Conservation (phyloP, 148 eudicot genomes). For the Rheum nobile region DNA sequence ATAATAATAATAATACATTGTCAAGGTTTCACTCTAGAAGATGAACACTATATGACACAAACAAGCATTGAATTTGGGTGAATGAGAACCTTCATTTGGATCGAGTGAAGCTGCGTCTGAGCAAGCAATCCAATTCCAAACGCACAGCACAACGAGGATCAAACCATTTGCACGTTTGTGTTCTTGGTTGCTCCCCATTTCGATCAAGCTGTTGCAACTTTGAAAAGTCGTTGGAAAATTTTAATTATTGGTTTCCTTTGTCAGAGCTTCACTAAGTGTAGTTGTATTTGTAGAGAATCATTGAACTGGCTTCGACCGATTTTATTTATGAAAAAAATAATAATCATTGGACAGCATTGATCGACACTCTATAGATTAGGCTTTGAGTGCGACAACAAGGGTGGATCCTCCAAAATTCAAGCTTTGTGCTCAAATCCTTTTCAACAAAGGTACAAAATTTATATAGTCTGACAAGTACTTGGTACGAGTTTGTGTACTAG, state of each 20-base stretch:
- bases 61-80: background rate
- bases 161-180: background rate
- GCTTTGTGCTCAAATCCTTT: too few relatives aligned
- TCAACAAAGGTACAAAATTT: too few relatives aligned
- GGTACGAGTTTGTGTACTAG: too few relatives aligned
- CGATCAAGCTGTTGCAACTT: background rate
- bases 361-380: too few relatives aligned
- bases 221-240: background rate
- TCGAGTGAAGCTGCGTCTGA: background rate
- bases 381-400: too few relatives aligned
- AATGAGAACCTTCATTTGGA: background rate
- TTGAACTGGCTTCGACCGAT: too few relatives aligned
- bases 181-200: background rate
- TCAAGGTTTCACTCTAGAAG: background rate
- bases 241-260: background rate
- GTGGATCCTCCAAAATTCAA: too few relatives aligned
- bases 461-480: too few relatives aligned
- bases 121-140: background rate
- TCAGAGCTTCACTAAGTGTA: background rate
- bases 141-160: background rate
- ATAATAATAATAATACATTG: too few relatives aligned
- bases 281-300: too few relatives aligned
- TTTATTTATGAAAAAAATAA: too few relatives aligned
- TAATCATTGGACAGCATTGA: too few relatives aligned
- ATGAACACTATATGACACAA: background rate